Evolutionary conservation across 129 eudicot genomes (phyloP).

Genomic region (Flaveria sonorensis): DNA sequence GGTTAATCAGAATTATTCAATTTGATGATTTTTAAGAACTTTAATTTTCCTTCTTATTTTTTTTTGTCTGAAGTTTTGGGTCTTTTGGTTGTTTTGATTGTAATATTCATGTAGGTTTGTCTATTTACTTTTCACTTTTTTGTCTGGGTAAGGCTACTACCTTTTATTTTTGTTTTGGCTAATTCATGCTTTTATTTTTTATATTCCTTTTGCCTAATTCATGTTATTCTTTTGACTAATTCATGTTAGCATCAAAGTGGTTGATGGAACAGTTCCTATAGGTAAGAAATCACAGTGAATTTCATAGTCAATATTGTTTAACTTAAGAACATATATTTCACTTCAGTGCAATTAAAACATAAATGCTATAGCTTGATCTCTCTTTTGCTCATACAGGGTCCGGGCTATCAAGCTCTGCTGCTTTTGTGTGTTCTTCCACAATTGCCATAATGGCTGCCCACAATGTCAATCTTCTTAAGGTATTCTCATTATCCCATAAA

Average conservation of each 20-base stretch:
- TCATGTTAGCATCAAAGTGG: conserved; percentile 16
- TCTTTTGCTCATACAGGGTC: conserved; percentile 56
- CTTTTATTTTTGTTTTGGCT: too few relatives aligned
- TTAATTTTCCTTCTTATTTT: too few relatives aligned
- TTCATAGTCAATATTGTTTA: neutral
- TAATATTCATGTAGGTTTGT: neutral
- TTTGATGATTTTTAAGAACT: too few relatives aligned
- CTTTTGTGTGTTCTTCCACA: conserved; percentile 93
- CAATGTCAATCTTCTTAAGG: conserved; percentile 73
- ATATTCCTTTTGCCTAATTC: too few relatives aligned
- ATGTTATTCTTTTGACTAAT: too few relatives aligned
- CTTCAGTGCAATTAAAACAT: neutral
- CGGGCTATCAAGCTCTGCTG: conserved; percentile 96
- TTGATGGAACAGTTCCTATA: conserved; percentile 96
- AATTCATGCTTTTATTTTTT: too few relatives aligned
- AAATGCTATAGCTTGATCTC: neutral
- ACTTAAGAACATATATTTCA: conserved; percentile 5
- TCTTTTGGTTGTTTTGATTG: too few relatives aligned
- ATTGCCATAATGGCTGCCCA: conserved; percentile 92
- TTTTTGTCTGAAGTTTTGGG: too few relatives aligned
- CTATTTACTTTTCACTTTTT: too few relatives aligned
- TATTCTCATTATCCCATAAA: conserved; percentile 20
- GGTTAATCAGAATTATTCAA: too few relatives aligned
- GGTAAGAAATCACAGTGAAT: conserved; percentile 44
- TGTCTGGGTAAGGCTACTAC: too few relatives aligned